Evolutionary conservation across 1,139 yeast genomes (phyloP), one percentile per base, ranked within the genome.

Genomic region (Candida tetrigidarum): DNA sequence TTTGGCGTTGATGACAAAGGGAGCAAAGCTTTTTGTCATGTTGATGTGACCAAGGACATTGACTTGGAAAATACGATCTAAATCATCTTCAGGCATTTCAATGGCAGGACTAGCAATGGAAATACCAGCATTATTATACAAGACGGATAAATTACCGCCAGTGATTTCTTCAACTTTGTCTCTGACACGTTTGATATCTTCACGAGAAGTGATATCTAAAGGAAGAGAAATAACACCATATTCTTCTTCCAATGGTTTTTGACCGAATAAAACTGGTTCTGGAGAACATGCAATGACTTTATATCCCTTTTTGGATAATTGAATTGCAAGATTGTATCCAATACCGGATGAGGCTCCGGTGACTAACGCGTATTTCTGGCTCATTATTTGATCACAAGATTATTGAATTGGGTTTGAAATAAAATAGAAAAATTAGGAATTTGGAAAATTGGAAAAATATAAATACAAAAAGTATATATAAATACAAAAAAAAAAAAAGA

Each of bases 331-430:
- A 8, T 62, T 60, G 46, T 59, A 67, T 3, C 77, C 76, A 43
- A 71, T 71, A 3, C 77, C 77, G 3, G 71, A 63, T 2, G 74
- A 67, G 1, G 76, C 73, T 1, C 76, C 77, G 1, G 73, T 61
- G 16, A 71, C 57, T 4, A 71, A 57, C 4, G 76, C 77, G 52
- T 58, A 52, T 37, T 52, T 51, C n/a, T 12, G n/a, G n/a, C n/a
- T n/a, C n/a, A n/a, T n/a, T n/a, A n/a, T n/a, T n/a, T n/a, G n/a
- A n/a, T n/a, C n/a, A n/a, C n/a, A n/a, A n/a, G 5, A 8, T 19
- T 9, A 8, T 25, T 18, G 22, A 4, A 8, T 11, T 18, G 9
- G 4, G 18, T 5, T 3, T 9, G 18, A 30, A 16, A 15, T 14
- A 18, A 15, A 8, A 30, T 3, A 20, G 15, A 30, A 10, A 18